Conservation (phyloP, 148 eudicot species). For the Hydrangea macrophylla region DNA sequence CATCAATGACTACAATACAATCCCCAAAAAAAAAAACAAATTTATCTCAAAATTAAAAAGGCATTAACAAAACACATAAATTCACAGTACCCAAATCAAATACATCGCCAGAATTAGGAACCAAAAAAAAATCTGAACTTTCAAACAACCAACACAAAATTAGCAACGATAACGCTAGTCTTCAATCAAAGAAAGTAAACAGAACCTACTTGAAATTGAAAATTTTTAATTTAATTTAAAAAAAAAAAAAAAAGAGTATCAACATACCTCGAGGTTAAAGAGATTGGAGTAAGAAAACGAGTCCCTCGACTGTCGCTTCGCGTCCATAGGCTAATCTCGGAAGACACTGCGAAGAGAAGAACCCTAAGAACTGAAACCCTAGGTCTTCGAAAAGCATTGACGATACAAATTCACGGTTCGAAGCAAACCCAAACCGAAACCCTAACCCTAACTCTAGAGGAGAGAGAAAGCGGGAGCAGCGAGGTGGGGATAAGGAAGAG, state of each 20-base stretch:
- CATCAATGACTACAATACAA: conserved; percentile 73
- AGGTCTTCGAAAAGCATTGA: conserved; percentile 24
- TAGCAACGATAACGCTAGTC: neutral
- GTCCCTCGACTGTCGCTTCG: conserved; percentile 20
- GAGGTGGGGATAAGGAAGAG: conserved; percentile 38
- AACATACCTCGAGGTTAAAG: conserved; percentile 87
- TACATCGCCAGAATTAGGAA: conserved; percentile 6
- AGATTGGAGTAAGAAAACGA: conserved; percentile 53
- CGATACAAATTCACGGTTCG: neutral
- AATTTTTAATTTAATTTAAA: too few species aligned
- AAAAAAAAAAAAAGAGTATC: conserved; percentile 10
- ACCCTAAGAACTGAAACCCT: conserved; percentile 13
- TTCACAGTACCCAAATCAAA: conserved; percentile 9
- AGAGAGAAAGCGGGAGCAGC: conserved; percentile 19
- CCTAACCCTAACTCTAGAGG: conserved; percentile 51
- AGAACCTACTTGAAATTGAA: neutral
- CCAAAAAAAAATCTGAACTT: neutral
- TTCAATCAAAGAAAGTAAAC: neutral
- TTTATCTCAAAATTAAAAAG: conserved; percentile 6
- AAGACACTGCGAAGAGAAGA: conserved; percentile 6
- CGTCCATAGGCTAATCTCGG: conserved; percentile 37
- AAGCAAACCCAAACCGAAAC: too few species aligned
- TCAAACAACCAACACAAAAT: neutral
- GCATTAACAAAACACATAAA: neutral
- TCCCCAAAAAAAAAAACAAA: conserved; percentile 3